These are phyloP conservation scores for Dissophora ornata DNA, from an alignment of 192 early-diverging fungal genomes.

Conservation along the genomic window DNA sequence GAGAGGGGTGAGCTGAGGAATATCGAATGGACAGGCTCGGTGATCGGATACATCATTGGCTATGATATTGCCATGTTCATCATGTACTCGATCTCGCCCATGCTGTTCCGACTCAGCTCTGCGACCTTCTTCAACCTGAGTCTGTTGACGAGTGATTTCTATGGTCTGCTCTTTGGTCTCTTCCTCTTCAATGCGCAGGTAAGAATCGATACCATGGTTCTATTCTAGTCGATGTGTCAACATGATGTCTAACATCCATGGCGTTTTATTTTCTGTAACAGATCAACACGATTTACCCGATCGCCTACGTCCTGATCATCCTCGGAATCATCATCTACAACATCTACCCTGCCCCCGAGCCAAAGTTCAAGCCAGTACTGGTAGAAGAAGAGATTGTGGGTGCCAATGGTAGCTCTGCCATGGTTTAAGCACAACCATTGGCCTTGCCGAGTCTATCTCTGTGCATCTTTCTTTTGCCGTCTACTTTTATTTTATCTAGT, in stretches of 20 bases:
- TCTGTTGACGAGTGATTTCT: constrained; percentile 83
- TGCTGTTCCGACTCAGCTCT: constrained; percentile 76
- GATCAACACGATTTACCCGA: constrained; percentile 69
- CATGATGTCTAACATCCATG: not conserved
- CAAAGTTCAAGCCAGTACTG: constrained; percentile 54
- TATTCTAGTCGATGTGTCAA: no score
- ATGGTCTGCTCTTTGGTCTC: constrained; percentile 79
- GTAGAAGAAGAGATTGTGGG: constrained; percentile 1
- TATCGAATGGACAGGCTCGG: constrained; percentile 61
- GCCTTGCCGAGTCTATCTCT: not conserved
- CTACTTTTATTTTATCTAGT: not conserved
- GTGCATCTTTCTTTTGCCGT: not conserved
- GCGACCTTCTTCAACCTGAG: constrained; percentile 84
- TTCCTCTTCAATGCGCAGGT: constrained; percentile 74
- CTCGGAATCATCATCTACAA: constrained; percentile 76
- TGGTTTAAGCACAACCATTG: no score
- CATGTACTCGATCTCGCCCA: constrained; percentile 76
- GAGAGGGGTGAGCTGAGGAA: constrained; percentile 68
- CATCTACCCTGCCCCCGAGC: constrained; percentile 65
- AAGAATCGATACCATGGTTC: no score
- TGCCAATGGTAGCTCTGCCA: constrained; percentile 1
- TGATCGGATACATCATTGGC: constrained; percentile 70
- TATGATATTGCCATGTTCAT: constrained; percentile 78
- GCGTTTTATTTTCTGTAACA: not conserved
- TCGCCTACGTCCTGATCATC: constrained; percentile 75